Percentiles rank a stretch among this genome's conserved stretches.
phyloP scores from a whole-genome alignment of 805 yeast genomes.

The Candida michaelii region DNA sequence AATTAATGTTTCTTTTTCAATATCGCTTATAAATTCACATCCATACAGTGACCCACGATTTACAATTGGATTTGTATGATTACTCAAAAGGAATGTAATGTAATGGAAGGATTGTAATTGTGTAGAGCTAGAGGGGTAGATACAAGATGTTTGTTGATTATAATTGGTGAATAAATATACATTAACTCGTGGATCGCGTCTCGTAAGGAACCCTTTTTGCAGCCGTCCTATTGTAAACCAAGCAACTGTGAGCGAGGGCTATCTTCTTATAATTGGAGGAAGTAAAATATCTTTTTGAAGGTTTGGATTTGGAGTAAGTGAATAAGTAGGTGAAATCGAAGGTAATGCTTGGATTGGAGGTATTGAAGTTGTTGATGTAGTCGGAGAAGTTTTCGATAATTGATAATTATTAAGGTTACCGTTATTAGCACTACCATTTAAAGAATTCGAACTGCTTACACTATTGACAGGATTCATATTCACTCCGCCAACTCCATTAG shows the following conservation, averaged over 20 bases:
- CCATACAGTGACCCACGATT: no score
- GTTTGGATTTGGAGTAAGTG: background rate
- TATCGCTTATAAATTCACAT: background rate
- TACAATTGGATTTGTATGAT: no score
- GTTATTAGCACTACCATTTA: background rate
- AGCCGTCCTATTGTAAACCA: background rate
- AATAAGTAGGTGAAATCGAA: slow-evolving; percentile 1
- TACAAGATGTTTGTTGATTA: no score
- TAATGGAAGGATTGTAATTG: no score
- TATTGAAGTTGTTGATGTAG: background rate
- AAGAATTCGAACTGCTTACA: slow-evolving; percentile 4
- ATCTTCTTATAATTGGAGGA: slow-evolving; percentile 1
- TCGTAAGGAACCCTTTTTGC: background rate
- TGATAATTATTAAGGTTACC: slow-evolving; percentile 3
- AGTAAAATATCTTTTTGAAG: background rate
- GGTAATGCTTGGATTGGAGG: slow-evolving; percentile 2
- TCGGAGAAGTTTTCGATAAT: slow-evolving; percentile 4
- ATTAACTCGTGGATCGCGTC: background rate
- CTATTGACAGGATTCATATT: background rate
- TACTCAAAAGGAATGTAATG: no score
- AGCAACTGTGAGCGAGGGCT: background rate
- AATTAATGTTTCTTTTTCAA: background rate
- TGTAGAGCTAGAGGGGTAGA: no score
- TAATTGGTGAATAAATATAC: background rate
- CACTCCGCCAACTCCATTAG: no score